Evolutionary conservation across 2,329 filamentous ascomycete genomes (phyloP).

Genomic region (Penicillium sp.): DNA sequence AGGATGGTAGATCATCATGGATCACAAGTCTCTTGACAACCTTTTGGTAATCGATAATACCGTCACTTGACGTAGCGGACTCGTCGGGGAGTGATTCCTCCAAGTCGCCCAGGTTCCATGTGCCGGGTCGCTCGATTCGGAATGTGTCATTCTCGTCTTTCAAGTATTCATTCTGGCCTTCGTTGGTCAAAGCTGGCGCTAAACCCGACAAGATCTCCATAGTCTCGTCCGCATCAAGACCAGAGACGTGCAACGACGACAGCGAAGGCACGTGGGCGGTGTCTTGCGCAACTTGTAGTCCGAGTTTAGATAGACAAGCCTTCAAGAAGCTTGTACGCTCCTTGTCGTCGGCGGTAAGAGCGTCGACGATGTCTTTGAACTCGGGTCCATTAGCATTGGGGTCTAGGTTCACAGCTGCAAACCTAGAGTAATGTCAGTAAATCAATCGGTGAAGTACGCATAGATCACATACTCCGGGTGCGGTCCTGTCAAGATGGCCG

Average conservation of each 20-base stretch:
- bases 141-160: slow-evolving; percentile 82
- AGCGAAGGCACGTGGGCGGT: slow-evolving; percentile 71
- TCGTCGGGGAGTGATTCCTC: slow-evolving; percentile 52
- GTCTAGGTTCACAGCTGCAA: slow-evolving; percentile 74
- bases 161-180: slow-evolving; percentile 69
- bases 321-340: slow-evolving; percentile 72
- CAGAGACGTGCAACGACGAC: slow-evolving; percentile 79
- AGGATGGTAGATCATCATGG: slow-evolving; percentile 68
- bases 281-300: slow-evolving; percentile 72
- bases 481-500: slow-evolving; percentile 76
- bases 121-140: slow-evolving; percentile 66
- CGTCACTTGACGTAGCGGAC: slow-evolving; percentile 39
- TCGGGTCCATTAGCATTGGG: slow-evolving; percentile 64
- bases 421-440: slow-evolving; percentile 54
- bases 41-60: slow-evolving; percentile 71
- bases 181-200: slow-evolving; percentile 65
- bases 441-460: slow-evolving; percentile 5
- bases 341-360: slow-evolving; percentile 66
- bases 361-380: slow-evolving; percentile 68
- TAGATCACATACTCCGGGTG: slow-evolving; percentile 75
- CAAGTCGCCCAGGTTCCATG: slow-evolving; percentile 58
- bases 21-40: slow-evolving; percentile 71
- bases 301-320: slow-evolving; percentile 75
- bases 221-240: slow-evolving; percentile 63
- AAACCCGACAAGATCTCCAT: slow-evolving; percentile 62